A percentile compares a stretch with the other conserved stretches of the same genome.
These are phyloP conservation scores for Botrytis elliptica DNA, from an alignment of 2,329 filamentous ascomycete species.

Conservation along the genomic window DNA sequence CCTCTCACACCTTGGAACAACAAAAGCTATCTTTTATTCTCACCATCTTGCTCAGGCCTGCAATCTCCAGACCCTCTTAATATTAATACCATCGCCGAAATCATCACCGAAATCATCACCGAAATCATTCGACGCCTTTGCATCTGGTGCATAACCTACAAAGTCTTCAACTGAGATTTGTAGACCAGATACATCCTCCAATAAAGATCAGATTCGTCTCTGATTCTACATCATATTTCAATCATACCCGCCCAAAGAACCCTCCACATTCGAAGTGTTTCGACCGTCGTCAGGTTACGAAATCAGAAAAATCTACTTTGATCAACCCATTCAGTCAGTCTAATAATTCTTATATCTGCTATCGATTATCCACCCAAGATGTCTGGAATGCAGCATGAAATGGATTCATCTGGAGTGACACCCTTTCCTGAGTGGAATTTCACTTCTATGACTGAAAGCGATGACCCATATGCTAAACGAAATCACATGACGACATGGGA, in stretches of 20 bases:
- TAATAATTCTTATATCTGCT: background rate
- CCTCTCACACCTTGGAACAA: fast-evolving
- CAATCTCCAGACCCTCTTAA: background rate
- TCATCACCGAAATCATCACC: too few species aligned
- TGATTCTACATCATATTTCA: background rate
- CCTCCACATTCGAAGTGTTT: background rate
- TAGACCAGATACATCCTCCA: background rate
- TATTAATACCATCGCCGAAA: too few species aligned
- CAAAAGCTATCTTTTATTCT: background rate
- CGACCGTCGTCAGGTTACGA: background rate
- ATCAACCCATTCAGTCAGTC: background rate
- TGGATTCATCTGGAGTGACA: background rate
- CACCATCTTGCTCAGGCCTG: background rate
- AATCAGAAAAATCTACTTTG: background rate
- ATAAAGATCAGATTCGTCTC: background rate
- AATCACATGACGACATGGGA: too few species aligned
- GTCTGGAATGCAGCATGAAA: background rate
- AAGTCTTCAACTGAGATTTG: background rate
- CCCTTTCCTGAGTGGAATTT: background rate
- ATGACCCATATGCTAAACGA: too few species aligned
- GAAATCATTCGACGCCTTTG: background rate
- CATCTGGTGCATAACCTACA: background rate
- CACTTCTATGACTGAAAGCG: background rate
- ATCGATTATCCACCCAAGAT: background rate
- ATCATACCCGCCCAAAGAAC: background rate